Percentiles rank a stretch among this genome's conserved stretches.
Conservation (phyloP, 2,329 filamentous ascomycete genomes). For the Epichloe gansuensis region DNA sequence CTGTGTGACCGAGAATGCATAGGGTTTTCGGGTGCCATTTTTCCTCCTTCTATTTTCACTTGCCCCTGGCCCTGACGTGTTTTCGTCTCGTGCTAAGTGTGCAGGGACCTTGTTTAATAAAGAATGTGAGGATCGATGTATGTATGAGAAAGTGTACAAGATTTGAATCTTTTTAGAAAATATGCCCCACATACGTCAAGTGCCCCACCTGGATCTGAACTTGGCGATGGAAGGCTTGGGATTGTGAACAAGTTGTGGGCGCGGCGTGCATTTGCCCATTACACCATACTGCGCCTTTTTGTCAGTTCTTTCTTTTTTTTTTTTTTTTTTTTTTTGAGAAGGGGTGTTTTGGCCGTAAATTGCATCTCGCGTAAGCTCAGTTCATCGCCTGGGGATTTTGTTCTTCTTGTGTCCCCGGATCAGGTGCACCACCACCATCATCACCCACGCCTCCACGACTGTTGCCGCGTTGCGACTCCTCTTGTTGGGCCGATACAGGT, state of each 20-base stretch:
- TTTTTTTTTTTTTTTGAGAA: not conserved
- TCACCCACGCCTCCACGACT: not conserved
- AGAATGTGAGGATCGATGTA: not conserved
- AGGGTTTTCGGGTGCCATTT: slow-evolving; percentile 45
- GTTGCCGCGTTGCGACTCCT: not conserved
- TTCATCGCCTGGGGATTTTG: not conserved
- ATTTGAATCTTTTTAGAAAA: not conserved
- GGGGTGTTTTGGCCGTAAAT: not conserved
- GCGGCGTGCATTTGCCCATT: too few species aligned
- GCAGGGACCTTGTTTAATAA: not conserved
- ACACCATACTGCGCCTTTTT: not conserved
- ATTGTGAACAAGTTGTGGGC: too few species aligned
- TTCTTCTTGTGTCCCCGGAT: not conserved
- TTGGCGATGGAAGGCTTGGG: not conserved
- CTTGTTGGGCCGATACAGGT: not conserved
- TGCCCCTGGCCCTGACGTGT: not conserved
- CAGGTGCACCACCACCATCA: not conserved
- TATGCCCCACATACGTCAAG: not conserved
- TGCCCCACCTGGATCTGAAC: not conserved
- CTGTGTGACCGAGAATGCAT: slow-evolving; percentile 73
- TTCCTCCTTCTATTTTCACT: not conserved
- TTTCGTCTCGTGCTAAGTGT: not conserved
- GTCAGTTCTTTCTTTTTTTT: not conserved
- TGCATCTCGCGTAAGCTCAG: not conserved
- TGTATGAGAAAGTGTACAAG: not conserved